Base-by-base conservation (phyloP, 768 basidiomycete genomes). In the Pleurotus giganteus region DNA sequence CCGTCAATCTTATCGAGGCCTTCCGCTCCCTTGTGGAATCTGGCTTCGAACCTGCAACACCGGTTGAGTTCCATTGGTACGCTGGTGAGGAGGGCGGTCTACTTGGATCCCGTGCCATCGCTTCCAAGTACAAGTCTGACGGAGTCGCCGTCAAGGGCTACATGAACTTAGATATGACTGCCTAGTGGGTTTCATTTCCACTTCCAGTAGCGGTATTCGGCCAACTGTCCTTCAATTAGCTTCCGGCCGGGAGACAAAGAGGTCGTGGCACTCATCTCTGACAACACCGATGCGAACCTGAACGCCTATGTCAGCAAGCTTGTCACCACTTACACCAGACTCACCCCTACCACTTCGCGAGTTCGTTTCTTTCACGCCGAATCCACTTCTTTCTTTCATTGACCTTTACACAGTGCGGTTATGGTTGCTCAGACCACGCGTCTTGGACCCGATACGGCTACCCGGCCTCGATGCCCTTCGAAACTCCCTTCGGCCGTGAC, bases 91-190 rank as follows among this genome's bases (percentile, higher is more conserved):
- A 77, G 53, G 75, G 64, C 41, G 78, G 77, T 13, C 67, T 76
- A 3, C 65, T 77, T 6, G 82, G 82, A 19, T 78, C 78, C 32
- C 80, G 81, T 57, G 83, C 80, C 5, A 72, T 85, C 54, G 82
- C 78, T 3, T 72, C 73, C 27, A 66, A 64, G 24, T 83, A 83
- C 67, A 77, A 77, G 61, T 72, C 66, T 44, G 60, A 69, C 15
- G 76, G 74, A 3, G 68, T 70, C 42, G 66, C 72, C 21, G 75
- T 84, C 23, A 74, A 74, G 27, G 83, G 76, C 0, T 82, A 82
- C 73, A 72, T 77, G 62, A 66, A 80, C 54, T 61, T 79, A 17
- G 77, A 76, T 42, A 74, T 73, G 67, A 67, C 70, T 36, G 69
- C 66, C 45, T 73, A 71, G 70, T 72, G 52, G 59, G 70, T 62